These are phyloP conservation scores for Conringia planisiliqua DNA, from an alignment of 345 rosid species.

Conservation along the genomic window DNA sequence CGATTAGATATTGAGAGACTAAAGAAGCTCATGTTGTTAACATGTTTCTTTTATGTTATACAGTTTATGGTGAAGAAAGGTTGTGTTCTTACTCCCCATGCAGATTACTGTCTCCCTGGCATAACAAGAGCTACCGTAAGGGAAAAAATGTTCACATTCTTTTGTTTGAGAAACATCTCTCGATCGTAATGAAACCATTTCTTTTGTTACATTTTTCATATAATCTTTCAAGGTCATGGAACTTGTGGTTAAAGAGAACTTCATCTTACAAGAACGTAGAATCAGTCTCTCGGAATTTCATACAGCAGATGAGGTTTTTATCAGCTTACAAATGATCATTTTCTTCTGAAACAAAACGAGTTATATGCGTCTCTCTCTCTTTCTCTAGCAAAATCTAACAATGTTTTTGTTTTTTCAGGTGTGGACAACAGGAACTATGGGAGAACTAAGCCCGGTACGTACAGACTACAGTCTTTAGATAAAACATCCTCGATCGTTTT, in stretches of 20 bases:
- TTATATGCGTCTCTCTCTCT: not conserved
- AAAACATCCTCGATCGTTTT: not conserved
- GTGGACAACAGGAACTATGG: slow-evolving; percentile 94
- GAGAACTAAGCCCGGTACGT: slow-evolving; percentile 81
- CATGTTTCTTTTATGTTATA: not conserved
- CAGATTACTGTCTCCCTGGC: slow-evolving; percentile 94
- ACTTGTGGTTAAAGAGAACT: slow-evolving; percentile 61
- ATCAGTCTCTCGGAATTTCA: slow-evolving; percentile 78
- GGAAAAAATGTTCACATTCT: not conserved
- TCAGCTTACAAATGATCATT: not conserved
- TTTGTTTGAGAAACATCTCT: not conserved
- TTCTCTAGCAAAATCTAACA: not conserved
- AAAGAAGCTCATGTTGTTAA: not conserved
- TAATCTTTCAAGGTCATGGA: slow-evolving; percentile 63
- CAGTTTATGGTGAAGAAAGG: slow-evolving; percentile 91
- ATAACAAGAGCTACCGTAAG: slow-evolving; percentile 81
- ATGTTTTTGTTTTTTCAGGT: slow-evolving; percentile 42
- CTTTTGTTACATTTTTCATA: not conserved
- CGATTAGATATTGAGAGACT: not conserved
- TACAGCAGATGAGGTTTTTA: slow-evolving; percentile 77
- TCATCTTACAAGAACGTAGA: slow-evolving; percentile 62
- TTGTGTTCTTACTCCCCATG: slow-evolving; percentile 74
- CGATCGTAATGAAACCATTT: not conserved
- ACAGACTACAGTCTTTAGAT: not conserved
- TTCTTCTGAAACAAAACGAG: not conserved